Evolutionary conservation across 2,329 filamentous ascomycete species (phyloP), one percentile per base, ranked within the genome.

Genomic region (Ceratocystiopsis minuta): DNA sequence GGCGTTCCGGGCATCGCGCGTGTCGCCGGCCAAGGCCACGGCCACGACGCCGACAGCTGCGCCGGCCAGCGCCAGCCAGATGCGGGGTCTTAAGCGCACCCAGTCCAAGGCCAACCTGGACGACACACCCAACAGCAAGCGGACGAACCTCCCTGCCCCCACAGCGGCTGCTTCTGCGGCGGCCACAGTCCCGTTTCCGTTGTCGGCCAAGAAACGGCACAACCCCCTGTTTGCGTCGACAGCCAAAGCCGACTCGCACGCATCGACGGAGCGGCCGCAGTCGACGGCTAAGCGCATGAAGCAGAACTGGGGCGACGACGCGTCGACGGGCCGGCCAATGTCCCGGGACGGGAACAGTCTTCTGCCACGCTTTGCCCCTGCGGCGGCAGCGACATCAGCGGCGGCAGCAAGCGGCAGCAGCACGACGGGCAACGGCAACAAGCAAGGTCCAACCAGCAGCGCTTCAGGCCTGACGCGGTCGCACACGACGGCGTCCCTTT

Each of bases 271-370:
- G 50, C 51, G 53, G 41, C 49, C 61, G 38, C 51, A 59, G 40
- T 61, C 63, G 17, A 62, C 72, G 6, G 65, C 71, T 7, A 94
- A 94, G 65, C 79, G 85, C 43, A 59, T 75, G 47, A 83, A 82
- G 55, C 73, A 78, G 50, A 68, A 65, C 37, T 60, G 72, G 36
- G 65, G 71, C 2, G 80, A 88, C 44, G 82, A 90, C 57, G 68
- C 72, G 15, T 80, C 82, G 11, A 70, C 70, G 31, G 63, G 67
- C 38, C 75, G 80, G 36, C 77, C 78, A 9, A 54, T 64, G 11
- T 75, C 75, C 14, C 63, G 65, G 24, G 66, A 70, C 44, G 61
- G 53, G 6, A 36, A 18, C 28, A 32, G 24, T 10, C 24, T 28
- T 28, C 11, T 28, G 7, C 24, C 31, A 14, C 42, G 62, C 63